Conservation (phyloP, 768 basidiomycete genomes). For the Trametes meyenii region DNA sequence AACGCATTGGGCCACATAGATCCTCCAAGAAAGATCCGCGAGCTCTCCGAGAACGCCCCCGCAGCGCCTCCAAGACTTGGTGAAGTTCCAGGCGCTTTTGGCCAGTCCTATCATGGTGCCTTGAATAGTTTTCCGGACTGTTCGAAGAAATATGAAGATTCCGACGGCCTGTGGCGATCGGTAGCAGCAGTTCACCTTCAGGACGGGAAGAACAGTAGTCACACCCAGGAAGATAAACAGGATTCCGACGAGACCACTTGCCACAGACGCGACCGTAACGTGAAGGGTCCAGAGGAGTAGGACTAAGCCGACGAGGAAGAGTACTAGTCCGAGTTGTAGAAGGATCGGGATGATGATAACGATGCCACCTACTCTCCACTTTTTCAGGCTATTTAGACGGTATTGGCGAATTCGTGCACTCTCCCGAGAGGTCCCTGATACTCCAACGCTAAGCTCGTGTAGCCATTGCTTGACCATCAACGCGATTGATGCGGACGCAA, state of each 20-base stretch:
- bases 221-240: conserved; percentile 20
- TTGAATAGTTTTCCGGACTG: background rate
- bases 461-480: conserved; percentile 36
- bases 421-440: conserved; percentile 27
- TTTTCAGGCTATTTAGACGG: conserved; percentile 26
- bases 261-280: conserved; percentile 20
- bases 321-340: conserved; percentile 15
- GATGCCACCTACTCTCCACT: conserved; percentile 30
- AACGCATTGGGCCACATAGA: conserved; percentile 1
- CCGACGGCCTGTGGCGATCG: conserved; percentile 23
- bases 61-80: conserved; percentile 3
- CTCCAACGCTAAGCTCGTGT: conserved; percentile 23
- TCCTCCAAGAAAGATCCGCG: background rate
- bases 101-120: background rate
- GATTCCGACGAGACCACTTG: conserved; percentile 15
- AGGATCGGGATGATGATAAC: conserved; percentile 27
- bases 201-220: conserved; percentile 23
- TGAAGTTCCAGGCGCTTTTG: conserved; percentile 2
- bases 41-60: background rate
- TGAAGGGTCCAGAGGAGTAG: conserved; percentile 27
- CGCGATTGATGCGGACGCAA: conserved; percentile 30
- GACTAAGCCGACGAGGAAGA: conserved; percentile 27
- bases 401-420: conserved; percentile 30
- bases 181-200: conserved; percentile 25
- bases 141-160: conserved; percentile 12